Conservation (phyloP, 192 early-diverging fungal genomes). For the Mortierella alpina region DNA sequence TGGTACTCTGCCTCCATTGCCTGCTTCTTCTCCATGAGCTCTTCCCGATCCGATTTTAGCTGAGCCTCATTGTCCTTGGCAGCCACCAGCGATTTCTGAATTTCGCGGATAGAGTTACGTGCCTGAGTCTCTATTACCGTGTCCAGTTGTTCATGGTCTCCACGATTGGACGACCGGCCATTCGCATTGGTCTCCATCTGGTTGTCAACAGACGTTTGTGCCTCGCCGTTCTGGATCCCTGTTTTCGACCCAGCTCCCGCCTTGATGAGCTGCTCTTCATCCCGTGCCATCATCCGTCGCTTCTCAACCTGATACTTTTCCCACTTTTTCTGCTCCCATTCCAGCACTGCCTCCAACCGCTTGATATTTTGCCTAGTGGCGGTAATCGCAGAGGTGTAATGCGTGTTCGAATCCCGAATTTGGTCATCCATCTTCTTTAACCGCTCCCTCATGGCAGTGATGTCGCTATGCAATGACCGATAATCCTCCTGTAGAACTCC, state of each 20-base stretch:
- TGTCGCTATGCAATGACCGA: slow-evolving; percentile 9
- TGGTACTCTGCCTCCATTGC: slow-evolving; percentile 9
- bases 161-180: not conserved
- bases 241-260: not conserved
- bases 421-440: slow-evolving; percentile 3
- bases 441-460: slow-evolving; percentile 4
- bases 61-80: slow-evolving; percentile 18
- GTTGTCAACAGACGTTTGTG: not conserved
- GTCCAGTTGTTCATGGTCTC: slow-evolving; percentile 6
- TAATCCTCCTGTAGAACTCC: slow-evolving; percentile 2
- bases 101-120: slow-evolving; percentile 22
- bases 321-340: slow-evolving; percentile 49
- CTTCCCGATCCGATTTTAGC: slow-evolving; percentile 13
- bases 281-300: slow-evolving; percentile 18
- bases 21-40: slow-evolving; percentile 5
- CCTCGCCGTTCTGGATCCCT: not conserved
- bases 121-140: slow-evolving; percentile 31
- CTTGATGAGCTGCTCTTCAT: not conserved
- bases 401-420: slow-evolving; percentile 1
- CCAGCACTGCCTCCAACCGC: slow-evolving; percentile 36
- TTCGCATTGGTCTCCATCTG: not conserved
- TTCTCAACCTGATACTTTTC: slow-evolving; percentile 18
- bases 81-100: slow-evolving; percentile 10
- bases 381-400: slow-evolving; percentile 13
- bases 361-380: slow-evolving; percentile 21